A percentile compares a stretch with the other conserved stretches of the same genome.
Conservation (phyloP, 2,329 filamentous ascomycete genomes). For the Xylariaceae sp. region DNA sequence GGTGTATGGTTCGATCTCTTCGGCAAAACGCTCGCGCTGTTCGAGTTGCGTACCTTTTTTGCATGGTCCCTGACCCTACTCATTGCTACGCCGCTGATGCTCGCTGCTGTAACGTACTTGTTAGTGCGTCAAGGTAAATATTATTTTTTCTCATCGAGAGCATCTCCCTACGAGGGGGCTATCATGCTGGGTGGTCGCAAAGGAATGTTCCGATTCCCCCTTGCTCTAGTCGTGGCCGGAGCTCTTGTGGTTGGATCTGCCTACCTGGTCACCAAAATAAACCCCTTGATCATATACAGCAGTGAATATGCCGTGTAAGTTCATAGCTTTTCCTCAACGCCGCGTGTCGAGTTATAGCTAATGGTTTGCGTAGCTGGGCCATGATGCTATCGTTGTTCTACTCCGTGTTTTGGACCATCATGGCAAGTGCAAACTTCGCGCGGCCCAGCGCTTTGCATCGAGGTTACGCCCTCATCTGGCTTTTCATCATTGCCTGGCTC, state of each 20-base stretch:
- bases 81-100: slow-evolving; percentile 68
- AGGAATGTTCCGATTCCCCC: slow-evolving; percentile 78
- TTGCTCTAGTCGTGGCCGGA: slow-evolving; percentile 64
- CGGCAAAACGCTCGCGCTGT: slow-evolving; percentile 70
- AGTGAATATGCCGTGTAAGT: slow-evolving; percentile 68
- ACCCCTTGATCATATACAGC: slow-evolving; percentile 87
- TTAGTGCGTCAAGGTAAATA: slow-evolving; percentile 72
- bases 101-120: slow-evolving; percentile 64
- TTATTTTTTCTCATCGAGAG: slow-evolving; percentile 71
- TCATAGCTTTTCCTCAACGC: background rate
- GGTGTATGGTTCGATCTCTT: slow-evolving; percentile 95
- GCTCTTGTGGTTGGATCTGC: slow-evolving; percentile 66
- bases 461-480: slow-evolving; percentile 75
- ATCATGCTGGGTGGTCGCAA: slow-evolving; percentile 68
- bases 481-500: slow-evolving; percentile 70
- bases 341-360: slow-evolving; percentile 5
- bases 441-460: slow-evolving; percentile 83
- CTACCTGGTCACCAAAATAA: slow-evolving; percentile 73
- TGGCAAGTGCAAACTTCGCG: slow-evolving; percentile 63
- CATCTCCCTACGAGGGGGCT: slow-evolving; percentile 53
- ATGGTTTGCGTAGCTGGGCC: slow-evolving; percentile 50
- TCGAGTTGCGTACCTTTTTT: slow-evolving; percentile 77
- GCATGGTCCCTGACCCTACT: slow-evolving; percentile 80
- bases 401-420: slow-evolving; percentile 72
- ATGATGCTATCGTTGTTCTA: slow-evolving; percentile 83